Conservation (phyloP, 208 protist species). For the Tritrichomonas musculus region DNA sequence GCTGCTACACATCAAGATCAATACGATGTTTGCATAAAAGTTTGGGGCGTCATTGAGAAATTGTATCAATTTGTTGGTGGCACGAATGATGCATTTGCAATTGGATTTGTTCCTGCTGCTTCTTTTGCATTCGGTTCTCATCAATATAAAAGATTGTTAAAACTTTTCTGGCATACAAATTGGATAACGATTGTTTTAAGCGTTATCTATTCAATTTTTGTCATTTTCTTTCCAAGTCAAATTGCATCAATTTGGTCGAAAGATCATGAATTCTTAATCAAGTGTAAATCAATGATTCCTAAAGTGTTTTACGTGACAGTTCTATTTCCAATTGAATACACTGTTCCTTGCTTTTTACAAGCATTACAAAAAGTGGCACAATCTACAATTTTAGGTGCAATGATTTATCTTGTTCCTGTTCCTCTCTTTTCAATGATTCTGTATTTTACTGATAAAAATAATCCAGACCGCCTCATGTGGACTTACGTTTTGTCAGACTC, state of each 20-base stretch:
- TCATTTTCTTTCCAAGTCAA: background rate
- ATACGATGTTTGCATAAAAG: background rate
- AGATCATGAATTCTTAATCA: background rate
- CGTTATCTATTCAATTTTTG: background rate
- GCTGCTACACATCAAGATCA: background rate
- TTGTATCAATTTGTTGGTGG: background rate
- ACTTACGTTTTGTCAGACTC: background rate
- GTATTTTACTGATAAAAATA: background rate
- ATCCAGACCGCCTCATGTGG: background rate
- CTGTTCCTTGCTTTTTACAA: background rate
- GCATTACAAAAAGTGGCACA: background rate
- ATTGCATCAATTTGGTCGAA: background rate
- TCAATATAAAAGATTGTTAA: background rate
- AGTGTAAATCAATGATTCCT: too few relatives aligned
- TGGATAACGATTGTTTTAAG: background rate
- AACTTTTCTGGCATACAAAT: background rate
- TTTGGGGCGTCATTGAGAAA: background rate
- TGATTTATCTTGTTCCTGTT: background rate
- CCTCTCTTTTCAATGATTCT: background rate
- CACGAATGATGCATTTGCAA: background rate
- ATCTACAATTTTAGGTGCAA: background rate
- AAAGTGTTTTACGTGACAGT: background rate
- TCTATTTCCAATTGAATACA: background rate
- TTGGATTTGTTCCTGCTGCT: background rate
- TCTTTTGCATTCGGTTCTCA: background rate